Conservation (phyloP, 139 green algal species). For the Chlamydomonas urium region DNA sequence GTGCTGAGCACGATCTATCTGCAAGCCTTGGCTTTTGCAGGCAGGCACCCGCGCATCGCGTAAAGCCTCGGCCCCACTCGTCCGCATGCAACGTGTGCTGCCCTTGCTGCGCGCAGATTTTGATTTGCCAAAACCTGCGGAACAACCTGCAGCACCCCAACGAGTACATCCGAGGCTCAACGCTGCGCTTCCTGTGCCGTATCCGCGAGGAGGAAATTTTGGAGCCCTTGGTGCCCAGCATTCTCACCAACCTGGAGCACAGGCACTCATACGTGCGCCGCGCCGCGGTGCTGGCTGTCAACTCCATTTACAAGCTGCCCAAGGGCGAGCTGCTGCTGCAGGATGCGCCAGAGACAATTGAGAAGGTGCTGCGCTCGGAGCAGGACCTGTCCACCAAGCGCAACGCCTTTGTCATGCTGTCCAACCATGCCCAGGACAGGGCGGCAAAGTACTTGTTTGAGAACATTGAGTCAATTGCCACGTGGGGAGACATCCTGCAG, state of each 20-base stretch:
- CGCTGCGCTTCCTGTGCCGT: slow-evolving; percentile 94
- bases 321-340: slow-evolving; percentile 88
- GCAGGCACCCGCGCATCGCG: too few species aligned
- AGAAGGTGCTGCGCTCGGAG: slow-evolving; percentile 65
- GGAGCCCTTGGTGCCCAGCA: slow-evolving; percentile 92
- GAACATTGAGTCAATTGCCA: slow-evolving; percentile 80
- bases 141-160: slow-evolving; percentile 99
- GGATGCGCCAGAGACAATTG: slow-evolving; percentile 84
- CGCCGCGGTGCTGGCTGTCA: slow-evolving; percentile 93
- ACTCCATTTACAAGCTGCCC: slow-evolving; percentile 88
- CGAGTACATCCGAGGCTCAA: slow-evolving; percentile 95
- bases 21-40: not conserved
- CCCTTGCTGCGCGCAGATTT: slow-evolving; percentile 80
- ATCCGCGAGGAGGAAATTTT: slow-evolving; percentile 96
- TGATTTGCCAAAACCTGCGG: slow-evolving; percentile 97
- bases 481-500: slow-evolving; percentile 94
- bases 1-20: too few species aligned
- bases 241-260: slow-evolving; percentile 94
- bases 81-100: too few species aligned
- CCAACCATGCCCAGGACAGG: slow-evolving; percentile 64
- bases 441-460: slow-evolving; percentile 85
- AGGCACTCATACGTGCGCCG: slow-evolving; percentile 94
- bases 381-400: slow-evolving; percentile 87
- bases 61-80: too few species aligned
- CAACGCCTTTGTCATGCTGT: slow-evolving; percentile 95